phyloP scores from a whole-genome alignment of 345 rosid genomes.

The Citrus unshiu region DNA sequence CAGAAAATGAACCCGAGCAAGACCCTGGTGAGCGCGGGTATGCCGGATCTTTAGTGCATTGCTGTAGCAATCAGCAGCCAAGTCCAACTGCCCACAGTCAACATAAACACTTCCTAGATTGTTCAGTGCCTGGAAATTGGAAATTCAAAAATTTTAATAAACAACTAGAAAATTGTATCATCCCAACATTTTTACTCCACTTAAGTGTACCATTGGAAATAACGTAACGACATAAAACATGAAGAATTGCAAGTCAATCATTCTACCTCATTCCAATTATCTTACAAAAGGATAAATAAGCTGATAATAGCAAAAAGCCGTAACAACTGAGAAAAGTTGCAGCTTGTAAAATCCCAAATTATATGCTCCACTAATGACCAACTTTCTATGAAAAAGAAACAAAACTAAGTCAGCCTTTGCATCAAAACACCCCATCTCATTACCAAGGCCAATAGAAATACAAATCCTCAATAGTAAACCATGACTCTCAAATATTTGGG shows the following conservation, averaged over 20 bases:
- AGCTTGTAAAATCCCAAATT: neutral
- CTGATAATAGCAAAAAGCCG: neutral
- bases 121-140: slow-evolving; percentile 76
- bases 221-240: neutral
- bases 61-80: slow-evolving; percentile 96
- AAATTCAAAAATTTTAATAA: neutral
- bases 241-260: neutral
- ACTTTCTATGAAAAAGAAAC: neutral
- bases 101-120: slow-evolving; percentile 95
- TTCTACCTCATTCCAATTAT: neutral
- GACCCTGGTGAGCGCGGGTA: slow-evolving; percentile 97
- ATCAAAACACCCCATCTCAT: neutral
- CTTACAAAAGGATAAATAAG: neutral
- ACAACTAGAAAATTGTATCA: neutral
- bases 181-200: neutral
- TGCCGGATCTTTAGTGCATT: slow-evolving; percentile 90
- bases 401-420: neutral
- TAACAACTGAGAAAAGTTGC: neutral
- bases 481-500: neutral
- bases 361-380: neutral
- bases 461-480: neutral
- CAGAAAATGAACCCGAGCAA: slow-evolving; percentile 88
- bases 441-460: neutral
- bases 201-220: neutral
- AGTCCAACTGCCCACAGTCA: slow-evolving; percentile 61